phyloP scores from a whole-genome alignment of 1,139 yeast genomes.

The Zhuliangozyma parablackwelliae region DNA sequence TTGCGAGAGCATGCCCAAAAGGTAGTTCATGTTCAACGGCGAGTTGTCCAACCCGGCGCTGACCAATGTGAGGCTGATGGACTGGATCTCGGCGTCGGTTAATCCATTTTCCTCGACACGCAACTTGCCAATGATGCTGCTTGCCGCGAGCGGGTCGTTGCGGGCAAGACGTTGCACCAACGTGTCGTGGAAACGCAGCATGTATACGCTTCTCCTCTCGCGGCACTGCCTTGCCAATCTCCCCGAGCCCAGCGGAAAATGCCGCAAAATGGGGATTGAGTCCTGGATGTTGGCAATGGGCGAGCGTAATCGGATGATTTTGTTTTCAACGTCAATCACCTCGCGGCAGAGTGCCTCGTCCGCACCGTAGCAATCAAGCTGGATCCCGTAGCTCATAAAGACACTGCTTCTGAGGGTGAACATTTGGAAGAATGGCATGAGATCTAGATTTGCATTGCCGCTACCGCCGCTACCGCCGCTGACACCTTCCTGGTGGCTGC shows the following conservation, averaged over 20 bases:
- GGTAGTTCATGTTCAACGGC: conserved; percentile 57
- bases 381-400: conserved; percentile 56
- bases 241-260: conserved; percentile 15
- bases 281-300: conserved; percentile 61
- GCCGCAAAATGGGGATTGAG: conserved; percentile 51
- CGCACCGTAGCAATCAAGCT: conserved; percentile 39
- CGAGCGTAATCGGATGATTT: conserved; percentile 59
- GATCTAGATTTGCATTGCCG: conserved; percentile 20
- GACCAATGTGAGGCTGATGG: conserved; percentile 70
- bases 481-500: conserved; percentile 17
- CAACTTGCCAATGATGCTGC: conserved; percentile 43
- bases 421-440: conserved; percentile 43
- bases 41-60: conserved; percentile 79
- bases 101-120: conserved; percentile 12
- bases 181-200: conserved; percentile 30
- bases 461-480: conserved; percentile 6
- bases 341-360: conserved; percentile 44
- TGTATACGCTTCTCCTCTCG: conserved; percentile 49
- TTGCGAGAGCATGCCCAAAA: conserved; percentile 58
- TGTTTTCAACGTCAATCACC: conserved; percentile 60
- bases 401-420: conserved; percentile 58
- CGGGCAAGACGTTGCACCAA: conserved; percentile 9
- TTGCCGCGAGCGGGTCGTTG: conserved; percentile 12
- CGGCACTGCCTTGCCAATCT: conserved; percentile 23
- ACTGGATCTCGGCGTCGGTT: conserved; percentile 45